Conservation (phyloP, 495 filamentous ascomycete genomes). For the Melanomma pulvis-pyrius region DNA sequence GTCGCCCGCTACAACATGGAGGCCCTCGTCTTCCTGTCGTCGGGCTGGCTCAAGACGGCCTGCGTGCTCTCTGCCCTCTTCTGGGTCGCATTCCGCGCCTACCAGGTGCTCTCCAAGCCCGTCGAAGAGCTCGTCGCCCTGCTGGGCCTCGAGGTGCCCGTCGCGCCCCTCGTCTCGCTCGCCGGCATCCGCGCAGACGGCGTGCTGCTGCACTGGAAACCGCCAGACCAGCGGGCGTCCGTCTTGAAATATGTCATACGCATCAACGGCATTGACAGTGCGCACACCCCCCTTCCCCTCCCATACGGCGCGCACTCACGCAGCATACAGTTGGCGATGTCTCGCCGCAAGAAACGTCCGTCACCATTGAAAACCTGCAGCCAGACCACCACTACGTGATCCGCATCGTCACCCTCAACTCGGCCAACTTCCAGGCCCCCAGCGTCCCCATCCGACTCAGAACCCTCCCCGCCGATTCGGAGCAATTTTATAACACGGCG, state of each 20-base stretch:
- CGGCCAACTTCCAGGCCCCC: conserved; percentile 86
- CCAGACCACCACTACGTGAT: conserved; percentile 90
- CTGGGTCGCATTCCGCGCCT: conserved; percentile 74
- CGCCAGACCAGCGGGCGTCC: conserved; percentile 73
- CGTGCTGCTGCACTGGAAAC: conserved; percentile 89
- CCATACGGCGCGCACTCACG: neutral
- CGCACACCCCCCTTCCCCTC: conserved; percentile 37
- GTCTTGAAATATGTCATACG: conserved; percentile 88
- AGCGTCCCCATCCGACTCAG: conserved; percentile 79
- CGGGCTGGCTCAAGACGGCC: conserved; percentile 38
- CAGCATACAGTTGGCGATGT: conserved; percentile 75
- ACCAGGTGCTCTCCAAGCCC: conserved; percentile 83
- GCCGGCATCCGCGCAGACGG: conserved; percentile 84
- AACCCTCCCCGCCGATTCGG: conserved; percentile 49
- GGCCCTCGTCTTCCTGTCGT: conserved; percentile 30
- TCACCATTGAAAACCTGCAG: conserved; percentile 81
- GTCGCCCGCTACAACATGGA: conserved; percentile 38
- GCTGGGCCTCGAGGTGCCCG: conserved; percentile 89
- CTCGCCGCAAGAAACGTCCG: conserved; percentile 77
- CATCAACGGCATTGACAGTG: conserved; percentile 89
- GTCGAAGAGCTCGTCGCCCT: conserved; percentile 87
- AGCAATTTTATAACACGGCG: conserved; percentile 38
- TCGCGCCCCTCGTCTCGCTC: conserved; percentile 86
- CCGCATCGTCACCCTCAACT: conserved; percentile 84
- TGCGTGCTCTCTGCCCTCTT: conserved; percentile 37